Conservation (phyloP, 2,329 filamentous ascomycete genomes). For the Coleophoma cylindrospora region DNA sequence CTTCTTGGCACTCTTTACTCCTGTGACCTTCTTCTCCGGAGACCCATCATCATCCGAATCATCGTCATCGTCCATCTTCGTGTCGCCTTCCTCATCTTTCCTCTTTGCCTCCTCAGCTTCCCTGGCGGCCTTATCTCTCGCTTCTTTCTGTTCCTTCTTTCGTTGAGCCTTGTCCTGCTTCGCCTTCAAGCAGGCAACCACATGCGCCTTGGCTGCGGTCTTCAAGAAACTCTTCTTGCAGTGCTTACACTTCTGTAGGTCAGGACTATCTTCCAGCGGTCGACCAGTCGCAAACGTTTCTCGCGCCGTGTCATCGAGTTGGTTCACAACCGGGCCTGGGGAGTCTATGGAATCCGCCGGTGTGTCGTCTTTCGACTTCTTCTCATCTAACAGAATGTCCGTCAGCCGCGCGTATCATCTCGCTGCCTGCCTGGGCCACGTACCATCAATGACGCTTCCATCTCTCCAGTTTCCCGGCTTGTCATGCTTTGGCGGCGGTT, state of each 20-base stretch:
- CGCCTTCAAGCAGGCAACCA: conserved; percentile 75
- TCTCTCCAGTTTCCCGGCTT: conserved; percentile 71
- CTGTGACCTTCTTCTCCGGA: conserved; percentile 35
- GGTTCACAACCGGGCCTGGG: conserved; percentile 54
- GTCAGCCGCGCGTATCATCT: conserved; percentile 4
- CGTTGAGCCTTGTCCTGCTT: conserved; percentile 28
- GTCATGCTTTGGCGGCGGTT: conserved; percentile 53
- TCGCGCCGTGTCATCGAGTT: conserved; percentile 70
- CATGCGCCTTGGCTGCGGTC: conserved; percentile 70
- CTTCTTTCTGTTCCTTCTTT: conserved; percentile 30
- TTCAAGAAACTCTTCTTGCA: conserved; percentile 86
- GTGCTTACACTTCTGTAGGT: conserved; percentile 84
- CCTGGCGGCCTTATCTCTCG: conserved; percentile 33
- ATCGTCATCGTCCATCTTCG: conserved; percentile 33
- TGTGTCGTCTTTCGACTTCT: conserved; percentile 43
- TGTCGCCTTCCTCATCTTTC: conserved; percentile 26
- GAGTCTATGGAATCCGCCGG: conserved; percentile 37
- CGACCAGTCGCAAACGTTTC: conserved; percentile 78
- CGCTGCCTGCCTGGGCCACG: conserved; percentile 10
- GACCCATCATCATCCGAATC: conserved; percentile 32
- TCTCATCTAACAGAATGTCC: conserved; percentile 38
- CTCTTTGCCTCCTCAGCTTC: conserved; percentile 28
- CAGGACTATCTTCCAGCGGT: conserved; percentile 73
- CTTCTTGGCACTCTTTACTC: conserved; percentile 49
- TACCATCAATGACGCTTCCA: conserved; percentile 59